Conservation (phyloP, 2,329 filamentous ascomycete species). For the Plectosphaerella cucumerina region DNA sequence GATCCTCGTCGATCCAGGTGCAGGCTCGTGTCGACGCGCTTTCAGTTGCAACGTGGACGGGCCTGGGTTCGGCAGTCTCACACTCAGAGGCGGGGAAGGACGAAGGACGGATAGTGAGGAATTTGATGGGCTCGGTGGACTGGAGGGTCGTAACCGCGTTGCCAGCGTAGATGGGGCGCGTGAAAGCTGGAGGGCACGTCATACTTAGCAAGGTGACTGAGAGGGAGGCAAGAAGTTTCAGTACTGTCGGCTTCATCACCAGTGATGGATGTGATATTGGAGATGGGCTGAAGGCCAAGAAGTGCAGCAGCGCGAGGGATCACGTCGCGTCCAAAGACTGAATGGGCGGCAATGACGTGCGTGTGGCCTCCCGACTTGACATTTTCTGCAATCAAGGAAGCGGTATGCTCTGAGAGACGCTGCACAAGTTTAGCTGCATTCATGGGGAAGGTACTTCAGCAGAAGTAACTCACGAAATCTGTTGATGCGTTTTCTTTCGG, state of each 20-base stretch:
- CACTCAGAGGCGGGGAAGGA: conserved; percentile 70
- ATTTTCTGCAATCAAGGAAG: conserved; percentile 90
- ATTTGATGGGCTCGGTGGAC: conserved; percentile 77
- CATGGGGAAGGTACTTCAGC: too few species aligned
- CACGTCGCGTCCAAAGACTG: conserved; percentile 93
- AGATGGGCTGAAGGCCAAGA: conserved; percentile 88
- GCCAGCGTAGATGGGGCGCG: conserved; percentile 94
- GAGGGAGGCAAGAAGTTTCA: neutral
- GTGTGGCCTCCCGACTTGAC: conserved; percentile 94
- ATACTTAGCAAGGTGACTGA: neutral
- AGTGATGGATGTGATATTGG: conserved; percentile 86
- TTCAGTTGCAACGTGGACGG: conserved; percentile 77
- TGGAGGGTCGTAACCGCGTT: conserved; percentile 97
- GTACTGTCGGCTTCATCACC: conserved; percentile 63
- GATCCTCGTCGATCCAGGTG: conserved; percentile 91
- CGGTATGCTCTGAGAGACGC: conserved; percentile 91
- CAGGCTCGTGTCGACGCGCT: conserved; percentile 69
- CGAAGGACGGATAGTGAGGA: conserved; percentile 90
- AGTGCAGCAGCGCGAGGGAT: conserved; percentile 88
- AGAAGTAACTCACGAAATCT: neutral
- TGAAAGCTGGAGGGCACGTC: conserved; percentile 52
- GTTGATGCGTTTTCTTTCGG: conserved; percentile 85
- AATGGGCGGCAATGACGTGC: conserved; percentile 86
- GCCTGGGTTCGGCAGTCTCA: conserved; percentile 64
- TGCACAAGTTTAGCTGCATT: conserved; percentile 34